Base-by-base conservation (phyloP, 768 basidiomycete genomes). In the Suillus plorans region DNA sequence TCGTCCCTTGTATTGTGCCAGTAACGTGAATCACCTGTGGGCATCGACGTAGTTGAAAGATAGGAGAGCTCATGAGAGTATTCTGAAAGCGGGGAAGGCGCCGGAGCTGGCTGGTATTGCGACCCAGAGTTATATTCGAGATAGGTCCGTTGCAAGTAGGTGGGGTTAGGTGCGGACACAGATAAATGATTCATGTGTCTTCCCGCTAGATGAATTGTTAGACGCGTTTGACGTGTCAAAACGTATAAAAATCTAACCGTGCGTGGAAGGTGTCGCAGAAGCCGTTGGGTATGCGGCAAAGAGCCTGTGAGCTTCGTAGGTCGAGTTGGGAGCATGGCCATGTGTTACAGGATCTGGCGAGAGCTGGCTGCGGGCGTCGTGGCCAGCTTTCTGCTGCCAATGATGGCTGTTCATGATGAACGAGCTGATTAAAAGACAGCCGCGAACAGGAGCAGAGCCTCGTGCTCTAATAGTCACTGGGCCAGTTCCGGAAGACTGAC, bases 201-300 rank as follows among this genome's bases (percentile, higher is more conserved):
- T 28, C 89, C 81, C 50, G 89, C 92, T 93, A 65, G 52, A 34
- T 67, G n/a, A 72, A 67, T 12, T 67, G 60, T 37, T 55, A 37
- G 60, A 65, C 49, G 36, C 31, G 45, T 28, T 28, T 31, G 22
- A 42, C n/a, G 61, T 61, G 59, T 37, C 7, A 39, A 36, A 22
- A 12, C 16, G 45, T 13, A 45, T 53, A 41, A 52, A 69, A 77
- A 66, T 71, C 58, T 28, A 28, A 91, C 92, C 90, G 71, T 93
- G 91, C 44, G 86, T 81, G 9, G 90, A 84, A n/a, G 91, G 90
- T 5, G 88, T 90, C 34, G 89, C 87, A 65, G 91, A 92, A 45
- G 89, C 89, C 70, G 89, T 82, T 45, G 92, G 89, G 73, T 91
- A 93, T 41, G 84, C 80, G 5, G 86, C 84, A 55, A 91, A 80